phyloP scores from a whole-genome alignment of 176 grass and related monocot species.

The Canna indica region DNA sequence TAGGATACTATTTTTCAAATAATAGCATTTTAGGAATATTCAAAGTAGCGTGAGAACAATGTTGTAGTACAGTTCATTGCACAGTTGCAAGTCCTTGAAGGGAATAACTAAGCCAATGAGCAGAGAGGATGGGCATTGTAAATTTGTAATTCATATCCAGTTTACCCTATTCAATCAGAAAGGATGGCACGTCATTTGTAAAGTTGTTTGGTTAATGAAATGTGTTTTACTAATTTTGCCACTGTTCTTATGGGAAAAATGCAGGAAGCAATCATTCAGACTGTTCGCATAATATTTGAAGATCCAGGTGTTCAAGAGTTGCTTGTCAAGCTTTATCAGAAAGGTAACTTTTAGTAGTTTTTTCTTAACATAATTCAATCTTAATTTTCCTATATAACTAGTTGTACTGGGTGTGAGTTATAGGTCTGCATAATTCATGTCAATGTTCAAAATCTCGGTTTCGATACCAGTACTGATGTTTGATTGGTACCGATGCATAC shows the following conservation, averaged over 20 bases:
- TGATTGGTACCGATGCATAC: too few species aligned
- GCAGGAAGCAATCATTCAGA: conserved; percentile 88
- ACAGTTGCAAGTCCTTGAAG: neutral
- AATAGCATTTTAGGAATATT: neutral
- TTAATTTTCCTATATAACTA: neutral
- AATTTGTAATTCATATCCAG: neutral
- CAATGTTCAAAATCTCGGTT: too few species aligned
- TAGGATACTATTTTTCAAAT: too few species aligned
- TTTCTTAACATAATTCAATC: neutral
- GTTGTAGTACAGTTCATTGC: neutral
- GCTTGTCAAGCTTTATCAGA: conserved; percentile 84
- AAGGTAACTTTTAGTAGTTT: conserved; percentile 33
- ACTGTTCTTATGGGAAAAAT: conserved; percentile 18
- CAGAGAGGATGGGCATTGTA: neutral
- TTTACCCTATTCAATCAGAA: neutral
- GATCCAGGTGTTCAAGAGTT: conserved; percentile 94
- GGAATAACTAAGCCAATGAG: neutral
- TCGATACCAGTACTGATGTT: too few species aligned
- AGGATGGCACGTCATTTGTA: neutral
- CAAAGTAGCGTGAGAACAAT: neutral
- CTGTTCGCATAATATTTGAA: conserved; percentile 87
- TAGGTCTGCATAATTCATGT: neutral
- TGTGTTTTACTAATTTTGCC: neutral
- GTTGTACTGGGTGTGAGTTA: neutral
- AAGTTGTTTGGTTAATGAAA: neutral